Evolutionary conservation across 345 rosid genomes (phyloP).

Genomic region (Anacardium occidentale): DNA sequence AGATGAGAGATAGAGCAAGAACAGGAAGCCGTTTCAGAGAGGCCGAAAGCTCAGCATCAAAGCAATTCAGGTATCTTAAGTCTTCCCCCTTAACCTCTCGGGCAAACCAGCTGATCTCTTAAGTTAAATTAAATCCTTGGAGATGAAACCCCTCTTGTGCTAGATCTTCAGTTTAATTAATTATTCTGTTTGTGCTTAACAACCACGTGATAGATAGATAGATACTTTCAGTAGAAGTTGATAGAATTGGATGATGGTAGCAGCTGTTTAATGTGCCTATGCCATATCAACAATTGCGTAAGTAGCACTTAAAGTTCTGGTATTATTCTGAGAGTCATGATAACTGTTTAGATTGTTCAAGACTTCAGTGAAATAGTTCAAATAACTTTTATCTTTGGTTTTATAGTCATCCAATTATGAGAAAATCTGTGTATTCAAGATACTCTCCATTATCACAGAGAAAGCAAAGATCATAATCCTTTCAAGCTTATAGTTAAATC

Average conservation of each 20-base stretch:
- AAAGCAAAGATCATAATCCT: background rate
- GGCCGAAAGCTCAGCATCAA: constrained; percentile 83
- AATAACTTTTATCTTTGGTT: background rate
- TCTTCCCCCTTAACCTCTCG: constrained; percentile 68
- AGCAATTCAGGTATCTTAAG: constrained; percentile 70
- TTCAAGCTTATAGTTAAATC: background rate
- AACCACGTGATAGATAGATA: background rate
- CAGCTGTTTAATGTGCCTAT: background rate
- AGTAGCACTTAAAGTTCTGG: background rate
- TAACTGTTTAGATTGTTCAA: background rate
- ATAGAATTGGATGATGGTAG: background rate
- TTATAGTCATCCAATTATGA: background rate
- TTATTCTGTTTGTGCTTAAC: background rate
- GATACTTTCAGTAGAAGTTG: background rate
- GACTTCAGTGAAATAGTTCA: background rate
- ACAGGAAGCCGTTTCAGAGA: constrained; percentile 70
- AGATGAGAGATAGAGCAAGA: constrained; percentile 68
- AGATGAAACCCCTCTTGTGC: background rate
- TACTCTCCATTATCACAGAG: background rate
- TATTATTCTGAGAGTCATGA: background rate
- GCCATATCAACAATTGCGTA: background rate
- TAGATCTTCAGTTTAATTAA: background rate
- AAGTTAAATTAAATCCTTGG: background rate
- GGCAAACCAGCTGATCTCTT: constrained; percentile 55
- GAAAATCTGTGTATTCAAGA: background rate